phyloP scores from a whole-genome alignment of 441 rosid species.

The Omphalea diandra region DNA sequence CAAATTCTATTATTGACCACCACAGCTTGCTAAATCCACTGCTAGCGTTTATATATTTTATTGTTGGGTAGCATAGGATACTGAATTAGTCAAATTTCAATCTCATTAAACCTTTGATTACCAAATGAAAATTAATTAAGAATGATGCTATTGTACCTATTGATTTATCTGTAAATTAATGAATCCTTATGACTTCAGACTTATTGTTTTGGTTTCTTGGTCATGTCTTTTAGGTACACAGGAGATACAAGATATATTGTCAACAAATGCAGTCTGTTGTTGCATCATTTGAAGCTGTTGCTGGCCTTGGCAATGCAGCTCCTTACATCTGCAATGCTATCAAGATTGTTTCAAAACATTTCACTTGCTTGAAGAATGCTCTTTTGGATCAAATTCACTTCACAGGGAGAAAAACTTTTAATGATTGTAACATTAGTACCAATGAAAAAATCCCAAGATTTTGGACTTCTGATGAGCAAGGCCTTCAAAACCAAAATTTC shows the following conservation, averaged over 20 bases:
- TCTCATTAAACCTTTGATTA: too few relatives aligned
- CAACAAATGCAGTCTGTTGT: constrained; percentile 48
- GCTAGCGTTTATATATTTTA: neutral
- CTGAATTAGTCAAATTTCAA: too few relatives aligned
- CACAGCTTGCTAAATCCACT: too few relatives aligned
- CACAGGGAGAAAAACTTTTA: constrained; percentile 17
- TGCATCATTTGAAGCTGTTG: constrained; percentile 45
- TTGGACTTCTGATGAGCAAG: constrained; percentile 12
- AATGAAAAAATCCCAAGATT: constrained; percentile 18
- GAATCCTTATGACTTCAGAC: too few relatives aligned
- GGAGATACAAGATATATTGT: constrained; percentile 42
- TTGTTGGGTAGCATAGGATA: neutral
- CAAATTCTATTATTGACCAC: neutral
- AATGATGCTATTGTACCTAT: neutral
- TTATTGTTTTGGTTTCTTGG: too few relatives aligned
- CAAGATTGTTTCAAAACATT: constrained; percentile 41
- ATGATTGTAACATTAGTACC: neutral
- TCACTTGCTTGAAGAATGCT: constrained; percentile 33
- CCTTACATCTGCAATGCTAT: constrained; percentile 38
- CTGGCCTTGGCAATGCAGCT: constrained; percentile 54
- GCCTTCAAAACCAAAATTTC: constrained; percentile 24
- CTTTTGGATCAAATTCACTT: constrained; percentile 41
- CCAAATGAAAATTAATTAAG: too few relatives aligned
- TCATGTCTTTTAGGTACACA: constrained; percentile 39
- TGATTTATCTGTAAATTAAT: neutral